Base-by-base conservation (phyloP, 306 rosid genomes). In the Cucurbita argyrosperma region DNA sequence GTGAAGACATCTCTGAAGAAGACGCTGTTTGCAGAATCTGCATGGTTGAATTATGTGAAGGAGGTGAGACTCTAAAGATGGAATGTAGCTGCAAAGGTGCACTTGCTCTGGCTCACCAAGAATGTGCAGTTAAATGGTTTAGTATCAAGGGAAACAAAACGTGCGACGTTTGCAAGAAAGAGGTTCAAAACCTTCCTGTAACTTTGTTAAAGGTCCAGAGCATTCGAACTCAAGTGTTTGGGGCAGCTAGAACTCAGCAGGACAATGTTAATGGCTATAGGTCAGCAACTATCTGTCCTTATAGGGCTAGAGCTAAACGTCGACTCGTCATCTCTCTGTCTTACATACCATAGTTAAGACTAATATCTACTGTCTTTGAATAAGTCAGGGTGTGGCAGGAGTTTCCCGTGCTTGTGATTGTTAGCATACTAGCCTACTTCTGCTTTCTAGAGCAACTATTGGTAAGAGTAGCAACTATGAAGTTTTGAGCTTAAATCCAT, bases 51-150 rank as follows among this genome's bases (percentile, higher is more conserved):
- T 85, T 95, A 26, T 95, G 97, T 76, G 99, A 95, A 84, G 99
- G 99, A 78, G 96, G 99, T n/a, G 99, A 95, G 85, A 95, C 96
- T 56, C 77, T 95, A 30, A 91, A 95, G 90, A 80, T 89, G 95
- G 99, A 91, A 80, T 95, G 99, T 84, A 79, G 97, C 89, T 95
- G 99, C 87, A 91, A 91, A 87, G 99, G 99, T 67, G 97, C 85
- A 80, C 97, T 95, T 77, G 99, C 97, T 72, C 85, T 95, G 71
- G 97, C 99, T 64, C 99, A 95, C 87, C 82, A 87, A 82, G 99
- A 95, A 66, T 95, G 99, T 70, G 97, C 92, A 66, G 38, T 95
- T 19, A 95, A 91, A 83, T 95, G 99, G 99, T 95, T 95, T 74
- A 91, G 96, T 76, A 89, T 95, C 83, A 89, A 92, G 65, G 99